Evolutionary conservation across 164 flowering plant species (phyloP), one percentile per base, ranked within the genome.

Genomic region (Vitis amurensis): DNA sequence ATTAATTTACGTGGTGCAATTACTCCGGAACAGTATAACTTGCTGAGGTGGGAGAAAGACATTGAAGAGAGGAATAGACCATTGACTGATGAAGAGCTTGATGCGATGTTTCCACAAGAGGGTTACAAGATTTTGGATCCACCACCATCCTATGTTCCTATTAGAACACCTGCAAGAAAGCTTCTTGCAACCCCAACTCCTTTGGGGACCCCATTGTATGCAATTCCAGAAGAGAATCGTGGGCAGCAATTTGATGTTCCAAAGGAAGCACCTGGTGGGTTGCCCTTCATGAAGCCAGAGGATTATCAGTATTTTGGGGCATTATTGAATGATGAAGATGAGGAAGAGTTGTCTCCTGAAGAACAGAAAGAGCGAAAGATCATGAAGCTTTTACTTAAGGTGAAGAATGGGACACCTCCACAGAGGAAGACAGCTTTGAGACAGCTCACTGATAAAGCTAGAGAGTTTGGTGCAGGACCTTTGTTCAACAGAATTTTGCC

Each of bases 321-420:
- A 2, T 74, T 96, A 70, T 73, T 96, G 85, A 90, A 90, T 71
- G 99, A 96, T 64, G 98, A 88, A 2, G 84, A 96, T 66, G 99
- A 93, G 70, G 99, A 96, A 66, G 91, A 91, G 64, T 71, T 96
- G 74, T 81, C 97, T 2, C 95, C 98, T 0, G 99, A 96, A 0
- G 95, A 96, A 79, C 99, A 93, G 82, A 96, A 96, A 73, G 98
- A 96, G 80, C 72, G 99, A 69, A 96, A 96, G 82, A 96, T 96
- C 71, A 89, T 96, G 98, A 96, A 96, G 75, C 89, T 96, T 27
- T 73, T 96, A 81, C 89, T 96, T 15, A 96, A 96, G 85, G 99
- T 96, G 48, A 96, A 96, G 81, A 96, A 96, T 79, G 99, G 99
- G 6, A 93, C 99, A 3, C 99, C 99, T 6, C 97, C 97, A 2